Base-by-base conservation (phyloP, 1,139 yeast genomes). In the Protomyces arabidopsidicola region DNA sequence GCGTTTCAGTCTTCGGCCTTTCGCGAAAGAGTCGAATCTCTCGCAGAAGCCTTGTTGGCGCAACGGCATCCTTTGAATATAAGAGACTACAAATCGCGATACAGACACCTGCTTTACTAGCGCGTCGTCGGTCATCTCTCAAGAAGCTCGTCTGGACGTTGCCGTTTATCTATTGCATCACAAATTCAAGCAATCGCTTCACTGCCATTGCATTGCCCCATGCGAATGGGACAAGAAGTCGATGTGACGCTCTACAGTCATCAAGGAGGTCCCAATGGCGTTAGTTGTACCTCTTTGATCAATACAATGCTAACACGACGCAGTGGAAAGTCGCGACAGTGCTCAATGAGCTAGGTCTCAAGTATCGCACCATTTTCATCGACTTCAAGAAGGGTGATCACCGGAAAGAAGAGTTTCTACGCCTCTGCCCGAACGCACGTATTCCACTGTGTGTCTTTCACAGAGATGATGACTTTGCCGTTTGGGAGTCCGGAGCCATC, bases 251-350 rank as follows among this genome's bases (percentile, higher is more conserved):
- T 67, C 42, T 67, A 65, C 64, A 65, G 68, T 34, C 66, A 67
- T 59, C 59, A 55, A 35, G 55, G 67, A 55, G 69, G 68, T 54
- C 69, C 69, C 36, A 67, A 67, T 55, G 35, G 53, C 58, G 35
- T 64, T 45, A 31, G 16, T 20, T 35, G n/a, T 5, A 3, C 48
- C 16, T 18, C 16, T 14, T 24, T 2, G 24, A 16, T 27, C 14
- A 10, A 16, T 20, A 24, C 27, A 58, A 98, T 97, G 8, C 53
- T 20, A 31, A 18, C 53, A 50, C 8, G n/a, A 45, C 16, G 16
- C 6, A 24, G 53, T 91, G 90, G 80, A 91, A 91, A 75, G 96
- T 93, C 22, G 97, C 98, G 22, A 90, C 90, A 60, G 87, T 90
- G 53, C 79, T 93, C 67, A 84, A 91, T 62, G 98, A 91, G 74